Conservation (phyloP, 768 basidiomycete species). For the Suillus paluster region DNA sequence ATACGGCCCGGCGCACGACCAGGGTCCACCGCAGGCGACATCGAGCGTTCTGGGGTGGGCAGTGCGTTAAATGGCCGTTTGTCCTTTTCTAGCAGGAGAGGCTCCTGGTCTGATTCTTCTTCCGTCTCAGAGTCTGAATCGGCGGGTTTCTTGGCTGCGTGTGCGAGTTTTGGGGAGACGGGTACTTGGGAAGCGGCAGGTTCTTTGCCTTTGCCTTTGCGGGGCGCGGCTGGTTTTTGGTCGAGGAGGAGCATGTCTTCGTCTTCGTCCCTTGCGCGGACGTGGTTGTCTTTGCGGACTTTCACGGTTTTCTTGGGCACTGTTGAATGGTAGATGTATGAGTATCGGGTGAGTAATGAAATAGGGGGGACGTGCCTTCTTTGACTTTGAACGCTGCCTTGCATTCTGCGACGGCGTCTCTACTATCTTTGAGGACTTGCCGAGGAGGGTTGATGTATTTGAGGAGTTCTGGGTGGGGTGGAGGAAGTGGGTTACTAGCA, state of each 20-base stretch:
- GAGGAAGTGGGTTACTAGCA: constrained; percentile 73
- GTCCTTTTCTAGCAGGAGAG: constrained; percentile 18
- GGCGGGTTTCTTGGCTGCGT: constrained; percentile 23
- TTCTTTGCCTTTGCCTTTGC: constrained; percentile 8
- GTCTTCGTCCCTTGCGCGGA: constrained; percentile 62
- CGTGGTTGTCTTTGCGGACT: constrained; percentile 65
- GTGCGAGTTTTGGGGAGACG: constrained; percentile 8
- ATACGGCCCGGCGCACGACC: constrained; percentile 72
- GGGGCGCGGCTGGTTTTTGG: constrained; percentile 22
- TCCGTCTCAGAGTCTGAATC: constrained; percentile 65
- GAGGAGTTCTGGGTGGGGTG: constrained; percentile 82
- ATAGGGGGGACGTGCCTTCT: constrained; percentile 52
- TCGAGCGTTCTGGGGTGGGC: constrained; percentile 59
- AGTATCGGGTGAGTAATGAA: background rate
- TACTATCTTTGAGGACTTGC: constrained; percentile 64
- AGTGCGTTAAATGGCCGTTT: constrained; percentile 32
- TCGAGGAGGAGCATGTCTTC: constrained; percentile 64
- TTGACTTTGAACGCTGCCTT: constrained; percentile 75
- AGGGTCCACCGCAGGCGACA: constrained; percentile 48
- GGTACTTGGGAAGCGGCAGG: constrained; percentile 11
- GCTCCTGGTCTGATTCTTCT: constrained; percentile 40
- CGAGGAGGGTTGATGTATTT: constrained; percentile 86
- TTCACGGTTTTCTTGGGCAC: constrained; percentile 66
- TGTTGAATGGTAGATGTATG: constrained; percentile 33
- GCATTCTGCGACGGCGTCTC: constrained; percentile 59